A percentile compares a stretch with the other conserved stretches of the same genome.
phyloP scores from a whole-genome alignment of 2,329 filamentous ascomycete genomes.

The Pestalotiopsis fici region DNA sequence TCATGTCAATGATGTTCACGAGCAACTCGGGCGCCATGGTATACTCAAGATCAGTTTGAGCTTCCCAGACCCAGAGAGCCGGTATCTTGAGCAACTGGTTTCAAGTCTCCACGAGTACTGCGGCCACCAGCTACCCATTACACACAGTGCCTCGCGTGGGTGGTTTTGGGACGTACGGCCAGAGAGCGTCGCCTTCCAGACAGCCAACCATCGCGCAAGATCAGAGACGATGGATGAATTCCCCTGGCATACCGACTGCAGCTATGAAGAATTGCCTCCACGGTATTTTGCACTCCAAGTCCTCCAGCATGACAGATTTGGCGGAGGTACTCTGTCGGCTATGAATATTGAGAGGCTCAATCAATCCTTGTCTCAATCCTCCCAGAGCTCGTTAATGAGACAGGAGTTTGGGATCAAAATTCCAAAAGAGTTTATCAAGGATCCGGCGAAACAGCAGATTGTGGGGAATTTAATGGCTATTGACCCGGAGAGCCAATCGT shows the following conservation, averaged over 20 bases:
- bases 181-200: conserved; percentile 25
- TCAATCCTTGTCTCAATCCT: conserved; percentile 22
- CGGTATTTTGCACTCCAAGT: conserved; percentile 43
- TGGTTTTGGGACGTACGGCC: conserved; percentile 47
- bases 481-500: neutral
- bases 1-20: too few species aligned
- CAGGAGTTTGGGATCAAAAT: conserved; percentile 32
- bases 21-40: too few species aligned
- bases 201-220: conserved; percentile 32
- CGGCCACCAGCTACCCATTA: conserved; percentile 37
- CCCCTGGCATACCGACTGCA: conserved; percentile 46
- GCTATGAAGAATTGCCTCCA: conserved; percentile 38
- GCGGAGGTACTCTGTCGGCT: conserved; percentile 40
- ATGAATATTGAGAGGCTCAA: conserved; percentile 32
- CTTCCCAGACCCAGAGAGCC: conserved; percentile 32
- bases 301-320: conserved; percentile 37
- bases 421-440: conserved; percentile 36
- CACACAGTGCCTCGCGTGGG: conserved; percentile 39
- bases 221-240: conserved; percentile 44
- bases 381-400: conserved; percentile 19
- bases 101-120: conserved; percentile 31
- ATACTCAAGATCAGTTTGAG: conserved; percentile 36
- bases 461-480: conserved; percentile 5
- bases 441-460: conserved; percentile 8
- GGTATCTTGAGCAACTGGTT: conserved; percentile 35